These are phyloP conservation scores for Melampsora larici-populina DNA, from an alignment of 1,284 basidiomycete species.

Conservation along the genomic window DNA sequence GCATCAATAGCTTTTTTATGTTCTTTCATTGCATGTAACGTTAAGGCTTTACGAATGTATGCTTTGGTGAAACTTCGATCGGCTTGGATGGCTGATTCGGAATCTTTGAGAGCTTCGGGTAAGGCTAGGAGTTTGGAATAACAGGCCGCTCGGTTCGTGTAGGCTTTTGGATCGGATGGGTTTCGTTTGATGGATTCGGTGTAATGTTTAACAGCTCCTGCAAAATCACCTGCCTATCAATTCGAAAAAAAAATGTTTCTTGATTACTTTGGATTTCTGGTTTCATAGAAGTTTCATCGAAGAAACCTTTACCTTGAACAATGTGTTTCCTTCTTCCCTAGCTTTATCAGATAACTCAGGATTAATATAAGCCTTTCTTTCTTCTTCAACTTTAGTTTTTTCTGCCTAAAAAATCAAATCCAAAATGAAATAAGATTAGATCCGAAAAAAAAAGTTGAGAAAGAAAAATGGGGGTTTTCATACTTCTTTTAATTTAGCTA, in stretches of 20 bases:
- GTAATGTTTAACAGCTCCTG: conserved; percentile 86
- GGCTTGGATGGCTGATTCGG: conserved; percentile 84
- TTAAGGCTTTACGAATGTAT: conserved; percentile 87
- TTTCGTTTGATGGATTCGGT: conserved; percentile 95
- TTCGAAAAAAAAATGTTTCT: too few species aligned
- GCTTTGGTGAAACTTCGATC: conserved; percentile 91
- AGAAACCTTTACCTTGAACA: conserved; percentile 83
- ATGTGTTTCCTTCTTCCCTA: conserved; percentile 83
- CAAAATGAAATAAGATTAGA: background rate
- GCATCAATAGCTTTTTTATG: conserved; percentile 80
- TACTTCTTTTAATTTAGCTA: conserved; percentile 78
- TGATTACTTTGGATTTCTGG: too few species aligned
- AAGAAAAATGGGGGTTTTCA: too few species aligned
- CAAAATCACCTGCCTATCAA: conserved; percentile 70
- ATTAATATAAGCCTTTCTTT: conserved; percentile 81
- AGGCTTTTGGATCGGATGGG: conserved; percentile 82
- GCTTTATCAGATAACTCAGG: conserved; percentile 78
- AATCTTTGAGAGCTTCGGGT: conserved; percentile 94
- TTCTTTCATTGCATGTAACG: conserved; percentile 87
- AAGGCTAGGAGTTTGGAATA: conserved; percentile 93
- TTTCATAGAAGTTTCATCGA: conserved; percentile 42
- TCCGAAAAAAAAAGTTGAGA: background rate
- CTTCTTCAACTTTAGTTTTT: conserved; percentile 71
- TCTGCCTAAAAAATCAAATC: conserved; percentile 59
- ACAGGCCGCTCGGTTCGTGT: conserved; percentile 94